Percentiles rank a stretch among this genome's conserved stretches.
These are phyloP conservation scores for Zoysia pacifica DNA, from an alignment of 176 grass and related monocot genomes.

Conservation along the genomic window DNA sequence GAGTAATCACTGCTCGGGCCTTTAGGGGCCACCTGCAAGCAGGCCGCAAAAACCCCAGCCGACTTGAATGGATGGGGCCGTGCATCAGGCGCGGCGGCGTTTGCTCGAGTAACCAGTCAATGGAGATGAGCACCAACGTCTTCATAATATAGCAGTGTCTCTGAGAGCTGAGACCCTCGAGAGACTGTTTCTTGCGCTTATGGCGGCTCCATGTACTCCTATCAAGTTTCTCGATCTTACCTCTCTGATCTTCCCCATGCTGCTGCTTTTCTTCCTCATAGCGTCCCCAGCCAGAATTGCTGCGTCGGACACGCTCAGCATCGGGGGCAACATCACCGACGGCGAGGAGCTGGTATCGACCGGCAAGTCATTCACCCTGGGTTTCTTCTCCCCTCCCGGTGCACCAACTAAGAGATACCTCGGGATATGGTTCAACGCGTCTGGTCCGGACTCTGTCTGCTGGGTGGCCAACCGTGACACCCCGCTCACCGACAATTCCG, in stretches of 20 bases:
- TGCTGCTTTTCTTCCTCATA: not conserved
- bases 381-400: conserved; percentile 49
- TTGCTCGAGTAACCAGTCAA: not conserved
- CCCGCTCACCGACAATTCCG: conserved; percentile 31
- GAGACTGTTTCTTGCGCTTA: not conserved
- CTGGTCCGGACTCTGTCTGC: not conserved
- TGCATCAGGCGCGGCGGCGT: too few species aligned
- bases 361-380: conserved; percentile 34
- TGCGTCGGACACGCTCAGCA: conserved; percentile 20
- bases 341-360: conserved; percentile 32
- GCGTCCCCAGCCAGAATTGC: not conserved
- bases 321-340: conserved; percentile 37
- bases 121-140: not conserved
- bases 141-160: not conserved
- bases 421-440: conserved; percentile 47
- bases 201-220: not conserved
- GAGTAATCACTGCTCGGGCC: too few species aligned
- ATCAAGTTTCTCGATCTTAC: not conserved
- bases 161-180: not conserved
- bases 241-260: not conserved
- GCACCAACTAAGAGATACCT: conserved; percentile 30
- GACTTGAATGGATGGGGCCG: too few species aligned
- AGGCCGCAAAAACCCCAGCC: too few species aligned
- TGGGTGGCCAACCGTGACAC: conserved; percentile 65
- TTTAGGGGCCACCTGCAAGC: too few species aligned